A percentile compares a stretch with the other conserved stretches of the same genome.
These are phyloP conservation scores for Venturia effusa DNA, from an alignment of 2,329 filamentous ascomycete species.

Conservation along the genomic window DNA sequence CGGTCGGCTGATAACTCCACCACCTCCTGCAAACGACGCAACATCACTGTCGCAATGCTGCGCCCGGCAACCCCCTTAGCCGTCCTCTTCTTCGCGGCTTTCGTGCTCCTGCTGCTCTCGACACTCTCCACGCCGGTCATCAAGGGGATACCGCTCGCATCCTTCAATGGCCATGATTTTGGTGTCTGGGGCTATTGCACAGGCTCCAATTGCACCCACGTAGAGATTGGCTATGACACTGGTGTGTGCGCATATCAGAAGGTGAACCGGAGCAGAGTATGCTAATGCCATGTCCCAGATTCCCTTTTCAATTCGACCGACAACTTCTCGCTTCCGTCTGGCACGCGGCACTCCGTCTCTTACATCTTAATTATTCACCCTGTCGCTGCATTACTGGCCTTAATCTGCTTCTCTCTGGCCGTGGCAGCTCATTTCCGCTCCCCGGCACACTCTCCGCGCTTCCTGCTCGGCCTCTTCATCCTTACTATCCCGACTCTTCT, in stretches of 20 bases:
- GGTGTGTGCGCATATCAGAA: slow-evolving; percentile 36
- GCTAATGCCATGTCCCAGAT: background rate
- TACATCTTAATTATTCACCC: slow-evolving; percentile 87
- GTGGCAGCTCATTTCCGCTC: slow-evolving; percentile 74
- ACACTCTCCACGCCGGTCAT: slow-evolving; percentile 89
- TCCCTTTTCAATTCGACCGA: background rate
- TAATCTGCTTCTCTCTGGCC: slow-evolving; percentile 75
- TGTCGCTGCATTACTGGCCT: slow-evolving; percentile 72
- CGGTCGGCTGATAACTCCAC: background rate
- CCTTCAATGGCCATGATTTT: slow-evolving; percentile 66
- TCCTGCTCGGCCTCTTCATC: slow-evolving; percentile 75
- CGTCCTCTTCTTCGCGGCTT: slow-evolving; percentile 73
- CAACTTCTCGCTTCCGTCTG: slow-evolving; percentile 56
- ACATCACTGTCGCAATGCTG: slow-evolving; percentile 49
- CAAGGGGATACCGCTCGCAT: slow-evolving; percentile 70
- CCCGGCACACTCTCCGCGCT: slow-evolving; percentile 81
- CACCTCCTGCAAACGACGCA: background rate
- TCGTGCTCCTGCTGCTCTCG: slow-evolving; percentile 73
- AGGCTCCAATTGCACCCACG: slow-evolving; percentile 51
- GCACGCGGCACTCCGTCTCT: slow-evolving; percentile 59
- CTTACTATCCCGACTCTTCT: slow-evolving; percentile 77
- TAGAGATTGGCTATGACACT: slow-evolving; percentile 77
- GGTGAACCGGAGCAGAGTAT: background rate
- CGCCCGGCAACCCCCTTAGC: slow-evolving; percentile 87
- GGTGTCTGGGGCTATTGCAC: slow-evolving; percentile 88